Evolutionary conservation across 352 stramenopile species (phyloP).

Genomic region (Pythium folliculosum): DNA sequence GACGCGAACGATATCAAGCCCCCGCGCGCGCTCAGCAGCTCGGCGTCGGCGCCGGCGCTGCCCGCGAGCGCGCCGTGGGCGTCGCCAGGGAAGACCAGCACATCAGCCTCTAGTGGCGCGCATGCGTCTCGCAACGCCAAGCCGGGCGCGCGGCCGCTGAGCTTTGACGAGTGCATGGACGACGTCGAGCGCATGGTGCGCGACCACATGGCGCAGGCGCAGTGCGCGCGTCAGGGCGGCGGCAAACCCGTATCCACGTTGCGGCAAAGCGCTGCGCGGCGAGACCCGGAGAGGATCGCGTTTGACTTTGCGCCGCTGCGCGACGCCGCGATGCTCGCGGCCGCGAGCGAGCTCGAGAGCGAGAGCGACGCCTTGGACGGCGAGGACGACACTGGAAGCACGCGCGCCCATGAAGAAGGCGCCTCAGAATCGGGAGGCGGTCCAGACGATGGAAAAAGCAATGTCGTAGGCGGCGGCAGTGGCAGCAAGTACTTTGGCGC

Average conservation of each 20-base stretch:
- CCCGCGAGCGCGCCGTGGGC: neutral
- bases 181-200: slow-evolving; percentile 56
- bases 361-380: slow-evolving; percentile 24
- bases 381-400: slow-evolving; percentile 23
- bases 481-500: slow-evolving; percentile 54
- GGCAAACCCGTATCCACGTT: slow-evolving; percentile 24
- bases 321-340: slow-evolving; percentile 38
- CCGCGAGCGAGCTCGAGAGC: slow-evolving; percentile 16
- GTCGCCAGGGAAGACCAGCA: neutral
- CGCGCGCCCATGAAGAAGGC: neutral
- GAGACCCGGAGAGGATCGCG: slow-evolving; percentile 15
- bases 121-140: neutral
- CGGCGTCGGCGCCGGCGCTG: slow-evolving; percentile 1
- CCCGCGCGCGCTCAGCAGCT: neutral
- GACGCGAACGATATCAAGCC: slow-evolving; percentile 25
- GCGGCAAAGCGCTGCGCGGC: slow-evolving; percentile 10
- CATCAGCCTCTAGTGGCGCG: neutral
- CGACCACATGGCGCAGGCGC: slow-evolving; percentile 33
- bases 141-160: slow-evolving; percentile 24
- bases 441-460: no score
- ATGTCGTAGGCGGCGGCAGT: neutral
- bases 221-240: slow-evolving; percentile 26
- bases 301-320: slow-evolving; percentile 52
- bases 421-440: neutral
- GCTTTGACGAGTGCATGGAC: slow-evolving; percentile 41